These are phyloP conservation scores for Nicotiana paniculata DNA, from an alignment of 257 asterid genomes.

Conservation along the genomic window DNA sequence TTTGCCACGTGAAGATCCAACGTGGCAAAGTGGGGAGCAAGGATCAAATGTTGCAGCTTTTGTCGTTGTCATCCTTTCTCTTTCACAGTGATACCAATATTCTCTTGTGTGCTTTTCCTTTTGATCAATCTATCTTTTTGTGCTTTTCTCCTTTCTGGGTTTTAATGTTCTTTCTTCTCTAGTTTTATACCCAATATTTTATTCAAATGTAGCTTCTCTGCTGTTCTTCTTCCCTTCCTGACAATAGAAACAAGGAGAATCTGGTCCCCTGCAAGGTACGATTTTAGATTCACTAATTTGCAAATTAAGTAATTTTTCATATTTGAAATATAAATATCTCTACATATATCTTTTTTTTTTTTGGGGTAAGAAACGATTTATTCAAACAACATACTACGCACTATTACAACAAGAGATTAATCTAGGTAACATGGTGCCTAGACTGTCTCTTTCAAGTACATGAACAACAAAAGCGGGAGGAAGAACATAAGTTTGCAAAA, in stretches of 20 bases:
- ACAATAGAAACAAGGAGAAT: neutral
- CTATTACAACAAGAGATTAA: no score
- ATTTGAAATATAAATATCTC: no score
- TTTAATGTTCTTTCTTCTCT: constrained; percentile 27
- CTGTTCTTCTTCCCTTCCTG: neutral
- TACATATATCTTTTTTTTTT: no score
- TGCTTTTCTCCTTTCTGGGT: constrained; percentile 58
- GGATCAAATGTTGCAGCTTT: constrained; percentile 42
- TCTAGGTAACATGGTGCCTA: no score
- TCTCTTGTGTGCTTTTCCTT: constrained; percentile 42
- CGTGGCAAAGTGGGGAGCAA: constrained; percentile 19
- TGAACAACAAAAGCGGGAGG: no score
- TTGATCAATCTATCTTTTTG: constrained; percentile 65
- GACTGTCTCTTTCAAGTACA: no score
- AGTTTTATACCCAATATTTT: neutral
- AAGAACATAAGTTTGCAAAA: no score
- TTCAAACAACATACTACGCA: no score
- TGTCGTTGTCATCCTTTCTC: constrained; percentile 5
- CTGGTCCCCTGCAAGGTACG: neutral
- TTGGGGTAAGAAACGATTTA: no score
- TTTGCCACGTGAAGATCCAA: constrained; percentile 28
- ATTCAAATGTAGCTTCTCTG: constrained; percentile 3
- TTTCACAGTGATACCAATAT: constrained; percentile 11
- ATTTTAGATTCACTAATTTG: neutral
- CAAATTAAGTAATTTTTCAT: neutral